These are phyloP conservation scores for Saturnispora mendoncae DNA, from an alignment of 805 yeast genomes.

Conservation along the genomic window DNA sequence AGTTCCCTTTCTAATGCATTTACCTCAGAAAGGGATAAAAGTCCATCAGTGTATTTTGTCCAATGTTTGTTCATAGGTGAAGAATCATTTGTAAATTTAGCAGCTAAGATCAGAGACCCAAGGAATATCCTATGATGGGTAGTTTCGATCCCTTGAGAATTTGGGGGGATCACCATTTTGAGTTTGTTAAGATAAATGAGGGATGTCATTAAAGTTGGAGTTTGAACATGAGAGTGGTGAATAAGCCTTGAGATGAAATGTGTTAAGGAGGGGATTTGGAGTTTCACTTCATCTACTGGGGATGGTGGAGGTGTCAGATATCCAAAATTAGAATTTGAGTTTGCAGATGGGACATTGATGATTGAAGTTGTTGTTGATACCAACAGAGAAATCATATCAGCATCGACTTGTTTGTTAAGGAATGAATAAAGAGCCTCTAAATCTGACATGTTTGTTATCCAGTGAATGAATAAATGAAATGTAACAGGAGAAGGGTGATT, in stretches of 20 bases:
- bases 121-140: conserved; percentile 89
- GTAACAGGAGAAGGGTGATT: too few relatives aligned
- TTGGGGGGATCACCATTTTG: conserved; percentile 69
- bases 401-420: conserved; percentile 45
- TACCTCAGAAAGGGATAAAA: conserved; percentile 67
- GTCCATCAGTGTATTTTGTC: conserved; percentile 87
- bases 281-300: conserved; percentile 23
- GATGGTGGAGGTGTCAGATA: conserved; percentile 35
- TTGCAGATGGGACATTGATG: conserved; percentile 33
- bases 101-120: conserved; percentile 84
- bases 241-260: conserved; percentile 67
- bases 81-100: conserved; percentile 86
- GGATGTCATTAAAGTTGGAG: conserved; percentile 91
- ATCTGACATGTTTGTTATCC: conserved; percentile 35
- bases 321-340: conserved; percentile 30
- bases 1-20: conserved; percentile 89
- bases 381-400: conserved; percentile 49
- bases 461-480: too few relatives aligned
- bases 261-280: conserved; percentile 39
- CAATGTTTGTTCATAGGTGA: conserved; percentile 95
- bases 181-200: conserved; percentile 74
- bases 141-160: conserved; percentile 86
- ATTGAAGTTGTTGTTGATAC: conserved; percentile 52
- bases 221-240: conserved; percentile 80
- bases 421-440: conserved; percentile 44